A percentile compares a stretch with the other conserved stretches of the same genome.
phyloP scores from a whole-genome alignment of 2,329 filamentous ascomycete genomes.

The Helotiales sp. region DNA sequence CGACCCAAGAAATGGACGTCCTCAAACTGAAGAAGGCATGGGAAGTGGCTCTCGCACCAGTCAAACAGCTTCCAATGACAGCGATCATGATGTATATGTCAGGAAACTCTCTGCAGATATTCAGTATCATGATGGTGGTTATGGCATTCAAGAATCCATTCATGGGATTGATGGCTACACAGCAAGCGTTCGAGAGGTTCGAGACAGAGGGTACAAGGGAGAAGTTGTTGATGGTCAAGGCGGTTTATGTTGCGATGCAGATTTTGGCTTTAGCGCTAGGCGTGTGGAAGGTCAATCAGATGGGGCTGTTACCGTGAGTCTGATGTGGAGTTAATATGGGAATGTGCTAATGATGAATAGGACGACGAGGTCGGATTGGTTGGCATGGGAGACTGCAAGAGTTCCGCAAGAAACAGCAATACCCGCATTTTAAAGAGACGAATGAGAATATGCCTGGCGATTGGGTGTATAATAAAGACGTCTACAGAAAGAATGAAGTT shows the following conservation, averaged over 20 bases:
- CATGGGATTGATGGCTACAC: constrained; percentile 77
- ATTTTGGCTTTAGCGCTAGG: constrained; percentile 79
- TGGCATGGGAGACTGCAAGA: constrained; percentile 76
- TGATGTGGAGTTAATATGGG: not conserved
- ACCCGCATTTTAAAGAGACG: constrained; percentile 33
- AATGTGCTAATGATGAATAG: constrained; percentile 46
- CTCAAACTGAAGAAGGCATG: constrained; percentile 98
- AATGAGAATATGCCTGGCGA: not conserved
- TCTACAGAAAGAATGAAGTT: too few species aligned
- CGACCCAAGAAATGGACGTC: constrained; percentile 85
- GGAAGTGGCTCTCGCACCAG: constrained; percentile 91
- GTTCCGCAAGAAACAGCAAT: constrained; percentile 36
- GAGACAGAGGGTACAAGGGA: constrained; percentile 76
- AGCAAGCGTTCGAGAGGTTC: constrained; percentile 86
- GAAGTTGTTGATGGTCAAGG: constrained; percentile 79
- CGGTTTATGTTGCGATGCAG: constrained; percentile 86
- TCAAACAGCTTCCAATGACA: constrained; percentile 96
- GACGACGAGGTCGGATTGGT: constrained; percentile 94
- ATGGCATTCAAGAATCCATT: constrained; percentile 98
- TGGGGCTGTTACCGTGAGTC: constrained; percentile 89
- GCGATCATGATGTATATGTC: constrained; percentile 99
- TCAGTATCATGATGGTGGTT: constrained; percentile 99
- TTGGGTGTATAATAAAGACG: not conserved
- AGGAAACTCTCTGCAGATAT: constrained; percentile 96
- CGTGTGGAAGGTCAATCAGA: constrained; percentile 94